Evolutionary conservation across 352 stramenopile species (phyloP).

Genomic region (Pythium aquatile): DNA sequence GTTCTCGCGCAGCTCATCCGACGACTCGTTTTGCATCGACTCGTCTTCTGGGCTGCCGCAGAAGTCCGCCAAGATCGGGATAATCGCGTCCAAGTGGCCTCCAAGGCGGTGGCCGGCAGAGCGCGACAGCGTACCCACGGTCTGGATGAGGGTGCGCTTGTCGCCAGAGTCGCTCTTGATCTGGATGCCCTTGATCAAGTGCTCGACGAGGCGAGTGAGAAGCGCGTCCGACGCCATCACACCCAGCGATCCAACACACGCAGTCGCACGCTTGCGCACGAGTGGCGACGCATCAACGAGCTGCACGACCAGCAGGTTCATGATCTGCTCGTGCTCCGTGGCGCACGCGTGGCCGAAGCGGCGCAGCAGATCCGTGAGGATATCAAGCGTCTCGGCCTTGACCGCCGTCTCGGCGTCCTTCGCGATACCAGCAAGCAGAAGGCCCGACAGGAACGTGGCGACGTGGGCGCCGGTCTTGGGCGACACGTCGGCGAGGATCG

Average conservation of each 20-base stretch:
- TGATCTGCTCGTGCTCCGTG: constrained; percentile 88
- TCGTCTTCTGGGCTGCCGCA: constrained; percentile 92
- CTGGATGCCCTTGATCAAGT: constrained; percentile 91
- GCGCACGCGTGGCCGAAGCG: constrained; percentile 93
- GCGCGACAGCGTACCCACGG: constrained; percentile 96
- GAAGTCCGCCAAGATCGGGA: constrained; percentile 96
- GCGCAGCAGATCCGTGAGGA: constrained; percentile 95
- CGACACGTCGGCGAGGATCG: constrained; percentile 94
- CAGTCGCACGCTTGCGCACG: constrained; percentile 95
- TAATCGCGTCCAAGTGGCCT: constrained; percentile 93
- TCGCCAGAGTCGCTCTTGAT: constrained; percentile 63
- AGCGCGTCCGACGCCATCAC: constrained; percentile 95
- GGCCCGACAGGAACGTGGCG: constrained; percentile 60
- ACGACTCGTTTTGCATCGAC: constrained; percentile 90
- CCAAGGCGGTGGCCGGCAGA: constrained; percentile 95
- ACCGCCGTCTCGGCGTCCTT: constrained; percentile 78
- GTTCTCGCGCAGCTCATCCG: constrained; percentile 96
- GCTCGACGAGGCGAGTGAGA: constrained; percentile 91
- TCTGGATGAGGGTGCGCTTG: constrained; percentile 94
- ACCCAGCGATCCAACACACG: constrained; percentile 93
- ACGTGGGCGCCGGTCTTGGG: constrained; percentile 87
- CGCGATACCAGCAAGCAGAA: constrained; percentile 59
- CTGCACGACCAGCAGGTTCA: constrained; percentile 84
- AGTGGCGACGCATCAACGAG: constrained; percentile 82
- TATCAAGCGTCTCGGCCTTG: constrained; percentile 95